Evolutionary conservation across 495 filamentous ascomycete species (phyloP), one percentile per base, ranked within the genome.

Genomic region (Hypomontagnella submonticulosa): DNA sequence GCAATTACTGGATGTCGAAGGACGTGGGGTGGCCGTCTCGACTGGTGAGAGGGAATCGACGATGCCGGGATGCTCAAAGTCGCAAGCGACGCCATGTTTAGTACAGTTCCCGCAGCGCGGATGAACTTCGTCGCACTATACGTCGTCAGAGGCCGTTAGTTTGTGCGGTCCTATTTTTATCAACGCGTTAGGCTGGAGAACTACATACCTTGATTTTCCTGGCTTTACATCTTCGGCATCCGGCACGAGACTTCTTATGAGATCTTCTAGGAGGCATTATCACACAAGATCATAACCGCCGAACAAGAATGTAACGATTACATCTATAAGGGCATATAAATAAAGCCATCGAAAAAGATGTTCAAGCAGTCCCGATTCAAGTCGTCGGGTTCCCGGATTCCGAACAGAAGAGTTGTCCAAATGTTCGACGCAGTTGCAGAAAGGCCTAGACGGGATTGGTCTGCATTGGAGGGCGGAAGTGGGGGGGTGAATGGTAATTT

Each of bases 41-140:
- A 63, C 59, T 1, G 73, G 69, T 12, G 59, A 52, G 30, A 74
- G 70, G 34, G 73, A 72, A 52, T 76, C 74, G 50, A 73, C 58
- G 59, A 80, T 53, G 46, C 74, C 68, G 52, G 80, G 79, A 46
- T 76, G 71, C 47, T 87, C 82, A 61, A 88, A 89, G 66, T 89
- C 86, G 72, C 86, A 89, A 15, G 75, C 66, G 11, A 89, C 86
- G 38, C 84, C 86, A 75, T 89, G 86, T 61, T 87, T 89, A 27
- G 80, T 70, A 73, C 86, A 89, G 69, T 88, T 87, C 38, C 84
- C 82, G 60, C 86, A 89, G 12, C 78, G 67, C 0, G 86, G 86
- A 73, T 88, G 85, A 6, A 85, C 75, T 67, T 88, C 86, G 69
- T 88, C 86, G 75, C 86, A 88, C 83, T 87, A 72, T 47, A 48